Evolutionary conservation across 1,139 yeast species (phyloP).

Genomic region (Yamadazyma epiphylla): DNA sequence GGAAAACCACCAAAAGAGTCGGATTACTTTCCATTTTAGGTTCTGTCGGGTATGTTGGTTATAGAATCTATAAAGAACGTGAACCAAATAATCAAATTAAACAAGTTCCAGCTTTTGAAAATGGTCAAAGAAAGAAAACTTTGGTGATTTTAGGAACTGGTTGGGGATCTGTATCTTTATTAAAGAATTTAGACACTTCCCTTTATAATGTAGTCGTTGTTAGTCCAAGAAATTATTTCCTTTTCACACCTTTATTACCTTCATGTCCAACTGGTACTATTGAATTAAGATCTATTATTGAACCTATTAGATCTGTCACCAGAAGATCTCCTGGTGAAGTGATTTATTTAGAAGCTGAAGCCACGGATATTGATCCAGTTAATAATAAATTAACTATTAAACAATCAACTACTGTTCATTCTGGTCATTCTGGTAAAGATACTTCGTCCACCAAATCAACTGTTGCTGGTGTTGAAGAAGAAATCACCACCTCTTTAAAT

Average conservation of each 20-base stretch:
- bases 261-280: slow-evolving; percentile 93
- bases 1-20: slow-evolving; percentile 29
- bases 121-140: slow-evolving; percentile 80
- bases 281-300: slow-evolving; percentile 73
- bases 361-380: slow-evolving; percentile 73
- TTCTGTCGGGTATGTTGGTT: slow-evolving; percentile 47
- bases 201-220: slow-evolving; percentile 84
- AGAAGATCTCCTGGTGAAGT: slow-evolving; percentile 66
- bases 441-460: slow-evolving; percentile 51
- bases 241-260: slow-evolving; percentile 91
- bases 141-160: slow-evolving; percentile 90
- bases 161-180: slow-evolving; percentile 84
- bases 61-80: slow-evolving; percentile 57
- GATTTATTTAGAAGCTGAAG: slow-evolving; percentile 86
- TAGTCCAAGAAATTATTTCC: slow-evolving; percentile 91
- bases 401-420: slow-evolving; percentile 48
- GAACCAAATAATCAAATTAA: slow-evolving; percentile 54
- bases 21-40: slow-evolving; percentile 27
- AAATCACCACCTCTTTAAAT: slow-evolving; percentile 45
- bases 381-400: slow-evolving; percentile 49
- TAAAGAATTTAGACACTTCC: slow-evolving; percentile 82
- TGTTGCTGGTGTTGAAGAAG: slow-evolving; percentile 26
- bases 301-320: slow-evolving; percentile 16
- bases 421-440: slow-evolving; percentile 53
- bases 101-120: slow-evolving; percentile 55